Evolutionary conservation across 192 early-diverging fungal species (phyloP).

Genomic region (Chytriomyces confervae): DNA sequence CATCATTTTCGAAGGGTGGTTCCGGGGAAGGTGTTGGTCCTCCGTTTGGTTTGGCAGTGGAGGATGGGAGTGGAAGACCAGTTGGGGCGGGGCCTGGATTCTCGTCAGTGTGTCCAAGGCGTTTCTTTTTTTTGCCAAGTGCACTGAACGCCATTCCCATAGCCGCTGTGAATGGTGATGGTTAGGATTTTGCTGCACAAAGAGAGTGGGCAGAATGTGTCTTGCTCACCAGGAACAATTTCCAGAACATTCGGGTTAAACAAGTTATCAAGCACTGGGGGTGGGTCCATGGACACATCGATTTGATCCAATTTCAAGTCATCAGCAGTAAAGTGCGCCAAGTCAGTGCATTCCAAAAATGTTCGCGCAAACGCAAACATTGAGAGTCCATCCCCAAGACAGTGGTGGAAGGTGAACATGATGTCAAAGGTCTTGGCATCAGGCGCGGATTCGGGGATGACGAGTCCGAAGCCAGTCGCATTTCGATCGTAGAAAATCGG

Average conservation of each 20-base stretch:
- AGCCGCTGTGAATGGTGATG: conserved; percentile 15
- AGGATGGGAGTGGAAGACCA: neutral
- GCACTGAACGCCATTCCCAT: conserved; percentile 36
- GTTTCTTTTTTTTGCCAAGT: conserved; percentile 27
- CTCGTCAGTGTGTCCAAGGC: conserved; percentile 13
- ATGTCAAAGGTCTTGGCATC: conserved; percentile 43
- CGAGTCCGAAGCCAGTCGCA: neutral
- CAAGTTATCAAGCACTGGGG: conserved; percentile 55
- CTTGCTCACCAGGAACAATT: conserved; percentile 46
- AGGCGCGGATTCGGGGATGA: conserved; percentile 4
- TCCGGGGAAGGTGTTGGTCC: conserved; percentile 16
- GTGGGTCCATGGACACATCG: conserved; percentile 33
- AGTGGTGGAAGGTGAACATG: conserved; percentile 61
- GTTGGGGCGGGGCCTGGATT: neutral
- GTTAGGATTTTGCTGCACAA: neutral
- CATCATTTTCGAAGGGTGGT: neutral
- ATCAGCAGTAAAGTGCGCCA: conserved; percentile 36
- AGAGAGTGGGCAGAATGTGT: neutral
- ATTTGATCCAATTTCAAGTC: conserved; percentile 42
- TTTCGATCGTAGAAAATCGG: conserved; percentile 24
- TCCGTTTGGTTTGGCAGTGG: neutral
- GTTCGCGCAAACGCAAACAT: conserved; percentile 49
- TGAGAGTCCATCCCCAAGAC: conserved; percentile 55
- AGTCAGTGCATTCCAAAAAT: conserved; percentile 37
- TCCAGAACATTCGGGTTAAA: conserved; percentile 50